Evolutionary conservation across 768 basidiomycete genomes (phyloP), one percentile per base, ranked within the genome.

Genomic region (Boletus reticulatus): DNA sequence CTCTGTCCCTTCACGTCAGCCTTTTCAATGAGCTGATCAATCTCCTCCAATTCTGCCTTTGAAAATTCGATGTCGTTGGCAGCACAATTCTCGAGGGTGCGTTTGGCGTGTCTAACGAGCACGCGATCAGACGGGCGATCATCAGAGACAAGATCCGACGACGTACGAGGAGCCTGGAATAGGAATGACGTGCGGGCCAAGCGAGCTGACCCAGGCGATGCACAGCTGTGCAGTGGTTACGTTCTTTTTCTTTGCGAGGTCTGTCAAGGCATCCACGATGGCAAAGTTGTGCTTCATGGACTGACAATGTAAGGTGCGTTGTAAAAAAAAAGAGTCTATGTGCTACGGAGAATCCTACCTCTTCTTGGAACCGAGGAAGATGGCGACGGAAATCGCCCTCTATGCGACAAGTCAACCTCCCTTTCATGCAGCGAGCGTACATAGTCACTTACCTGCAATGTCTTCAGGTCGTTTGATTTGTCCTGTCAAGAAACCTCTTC

Each of bases 401-500:
- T 65, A 17, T 12, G n/a, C 6, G 29, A 19, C 20, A 10, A 42
- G 31, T 53, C 13, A 51, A 10, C 20, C 16, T 43, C 20, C 16
- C 7, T 17, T 14, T n/a, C 11, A 7, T 12, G 3, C 3, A 27
- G 4, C 12, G 19, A 20, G 13, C 6, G 17, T 14, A 8, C 5
- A 24, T 7, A 20, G 36, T 36, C 16, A 20, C 62, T 38, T 31
- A 65, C 72, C 68, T 20, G 68, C 66, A 27, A 80, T 24, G 22
- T 78, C 77, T 9, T 70, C 66, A 3, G 42, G 52, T 31, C 61
- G 67, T 60, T 77, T 80, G 63, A 84, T 75, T 32, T 76, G 65
- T 1, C 83, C 83, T 0, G 80, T 79, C 32, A 85, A 69, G 65
- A 84, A 74, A 4, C 83, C 82, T 17, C 74, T 71, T 6, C 83